These are phyloP conservation scores for Fomitopsis palustris DNA, from an alignment of 1,284 basidiomycete genomes.

Conservation along the genomic window DNA sequence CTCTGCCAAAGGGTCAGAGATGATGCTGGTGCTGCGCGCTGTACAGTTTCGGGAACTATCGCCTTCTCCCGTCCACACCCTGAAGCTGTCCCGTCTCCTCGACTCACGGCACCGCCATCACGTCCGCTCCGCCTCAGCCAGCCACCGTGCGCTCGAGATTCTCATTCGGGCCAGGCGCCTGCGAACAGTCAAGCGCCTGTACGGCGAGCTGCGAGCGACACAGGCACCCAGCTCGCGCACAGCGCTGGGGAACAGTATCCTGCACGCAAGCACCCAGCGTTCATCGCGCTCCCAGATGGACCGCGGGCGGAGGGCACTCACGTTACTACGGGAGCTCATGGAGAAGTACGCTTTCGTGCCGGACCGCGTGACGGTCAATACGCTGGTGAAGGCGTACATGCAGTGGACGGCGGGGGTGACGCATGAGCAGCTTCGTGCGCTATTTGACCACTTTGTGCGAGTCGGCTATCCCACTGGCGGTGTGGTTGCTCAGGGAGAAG, in stretches of 20 bases:
- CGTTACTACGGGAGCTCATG: slow-evolving; percentile 37
- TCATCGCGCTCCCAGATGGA: slow-evolving; percentile 36
- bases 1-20: too few species aligned
- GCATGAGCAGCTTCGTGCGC: slow-evolving; percentile 36
- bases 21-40: neutral
- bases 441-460: slow-evolving; percentile 60
- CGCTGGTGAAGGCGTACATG: slow-evolving; percentile 54
- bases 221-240: slow-evolving; percentile 35
- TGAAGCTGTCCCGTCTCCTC: slow-evolving; percentile 2
- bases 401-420: slow-evolving; percentile 43
- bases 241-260: slow-evolving; percentile 49
- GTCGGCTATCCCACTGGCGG: slow-evolving; percentile 52
- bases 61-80: neutral
- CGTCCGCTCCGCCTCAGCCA: neutral
- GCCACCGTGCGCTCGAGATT: slow-evolving; percentile 5
- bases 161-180: slow-evolving; percentile 19
- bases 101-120: neutral
- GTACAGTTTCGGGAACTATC: neutral
- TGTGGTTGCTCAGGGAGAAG: slow-evolving; percentile 23
- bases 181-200: slow-evolving; percentile 40
- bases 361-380: slow-evolving; percentile 64
- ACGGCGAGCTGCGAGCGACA: slow-evolving; percentile 25
- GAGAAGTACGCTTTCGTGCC: slow-evolving; percentile 42
- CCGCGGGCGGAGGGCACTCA: slow-evolving; percentile 39
- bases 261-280: slow-evolving; percentile 39